These are phyloP conservation scores for Leccinum fibrillosum DNA, from an alignment of 768 basidiomycete genomes.

Conservation along the genomic window DNA sequence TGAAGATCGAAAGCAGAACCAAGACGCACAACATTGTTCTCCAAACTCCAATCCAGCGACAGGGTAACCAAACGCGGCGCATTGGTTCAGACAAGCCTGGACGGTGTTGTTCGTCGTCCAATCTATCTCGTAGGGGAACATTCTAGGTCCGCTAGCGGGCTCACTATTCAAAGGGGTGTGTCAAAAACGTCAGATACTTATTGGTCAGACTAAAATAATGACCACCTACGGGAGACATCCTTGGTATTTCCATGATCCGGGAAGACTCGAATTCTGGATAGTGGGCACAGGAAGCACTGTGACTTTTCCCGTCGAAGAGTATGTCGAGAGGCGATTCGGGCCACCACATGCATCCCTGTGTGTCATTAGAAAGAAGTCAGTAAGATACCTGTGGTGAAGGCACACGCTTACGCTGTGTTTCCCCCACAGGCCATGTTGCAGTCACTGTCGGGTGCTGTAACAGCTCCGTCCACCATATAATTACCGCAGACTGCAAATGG, in stretches of 20 bases:
- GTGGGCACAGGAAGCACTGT: slow-evolving; percentile 58
- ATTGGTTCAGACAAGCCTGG: slow-evolving; percentile 62
- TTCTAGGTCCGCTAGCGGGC: slow-evolving; percentile 34
- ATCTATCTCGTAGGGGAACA: slow-evolving; percentile 61
- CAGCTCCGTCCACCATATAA: slow-evolving; percentile 58
- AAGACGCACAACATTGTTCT: slow-evolving; percentile 66
- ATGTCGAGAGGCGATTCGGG: slow-evolving; percentile 68
- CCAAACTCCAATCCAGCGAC: slow-evolving; percentile 70
- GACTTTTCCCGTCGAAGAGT: slow-evolving; percentile 50
- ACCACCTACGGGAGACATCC: slow-evolving; percentile 61
- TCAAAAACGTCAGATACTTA: background rate
- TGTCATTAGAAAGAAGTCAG: background rate
- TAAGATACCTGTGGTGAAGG: background rate
- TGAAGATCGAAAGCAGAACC: background rate
- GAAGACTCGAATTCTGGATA: slow-evolving; percentile 52
- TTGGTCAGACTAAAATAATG: background rate
- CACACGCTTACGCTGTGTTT: slow-evolving; percentile 49
- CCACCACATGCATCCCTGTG: slow-evolving; percentile 69
- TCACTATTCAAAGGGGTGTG: slow-evolving; percentile 40
- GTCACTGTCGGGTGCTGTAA: slow-evolving; percentile 40
- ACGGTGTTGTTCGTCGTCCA: slow-evolving; percentile 63
- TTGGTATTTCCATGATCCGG: slow-evolving; percentile 60
- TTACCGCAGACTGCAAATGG: slow-evolving; percentile 64
- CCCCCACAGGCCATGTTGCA: slow-evolving; percentile 80
- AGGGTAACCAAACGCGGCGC: slow-evolving; percentile 67